Percentiles rank a stretch among this genome's conserved stretches.
These are phyloP conservation scores for Stephania cephalantha DNA, from an alignment of 164 flowering plant species.

Conservation along the genomic window DNA sequence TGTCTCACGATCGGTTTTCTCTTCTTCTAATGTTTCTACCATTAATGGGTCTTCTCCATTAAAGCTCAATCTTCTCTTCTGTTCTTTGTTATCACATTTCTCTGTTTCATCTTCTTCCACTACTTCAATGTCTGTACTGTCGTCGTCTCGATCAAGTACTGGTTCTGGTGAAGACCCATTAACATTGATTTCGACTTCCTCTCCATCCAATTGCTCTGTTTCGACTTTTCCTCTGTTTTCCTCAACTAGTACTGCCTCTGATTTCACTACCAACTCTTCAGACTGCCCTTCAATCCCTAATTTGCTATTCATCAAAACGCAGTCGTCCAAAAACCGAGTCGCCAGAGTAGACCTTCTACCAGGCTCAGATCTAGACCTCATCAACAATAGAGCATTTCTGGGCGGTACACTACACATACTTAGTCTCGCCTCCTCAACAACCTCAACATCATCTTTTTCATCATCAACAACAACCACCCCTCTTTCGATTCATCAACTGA, in stretches of 20 bases:
- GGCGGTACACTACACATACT: constrained; percentile 76
- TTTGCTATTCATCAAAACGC: constrained; percentile 19
- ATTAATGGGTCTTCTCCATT: constrained; percentile 9
- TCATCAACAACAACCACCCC: constrained; percentile 22
- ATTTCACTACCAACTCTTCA: background rate
- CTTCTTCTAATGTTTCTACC: background rate
- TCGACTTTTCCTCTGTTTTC: constrained; percentile 2
- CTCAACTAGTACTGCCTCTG: constrained; percentile 3
- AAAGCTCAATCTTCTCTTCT: constrained; percentile 4
- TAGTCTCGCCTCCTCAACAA: constrained; percentile 35
- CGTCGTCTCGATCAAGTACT: background rate
- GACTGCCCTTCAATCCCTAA: background rate
- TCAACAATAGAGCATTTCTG: constrained; percentile 76
- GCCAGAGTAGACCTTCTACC: constrained; percentile 67
- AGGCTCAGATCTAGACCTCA: constrained; percentile 97
- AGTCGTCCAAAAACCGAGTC: constrained; percentile 58
- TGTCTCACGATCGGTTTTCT: background rate
- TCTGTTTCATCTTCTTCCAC: constrained; percentile 5
- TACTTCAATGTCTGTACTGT: background rate
- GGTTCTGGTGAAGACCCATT: background rate
- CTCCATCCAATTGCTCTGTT: constrained; percentile 1
- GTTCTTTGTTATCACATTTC: constrained; percentile 8
- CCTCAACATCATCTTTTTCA: constrained; percentile 9
- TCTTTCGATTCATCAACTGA: constrained; percentile 3
- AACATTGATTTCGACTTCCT: constrained; percentile 1